Base-by-base conservation (phyloP, 495 filamentous ascomycete species). In the Annulohypoxylon stygium region DNA sequence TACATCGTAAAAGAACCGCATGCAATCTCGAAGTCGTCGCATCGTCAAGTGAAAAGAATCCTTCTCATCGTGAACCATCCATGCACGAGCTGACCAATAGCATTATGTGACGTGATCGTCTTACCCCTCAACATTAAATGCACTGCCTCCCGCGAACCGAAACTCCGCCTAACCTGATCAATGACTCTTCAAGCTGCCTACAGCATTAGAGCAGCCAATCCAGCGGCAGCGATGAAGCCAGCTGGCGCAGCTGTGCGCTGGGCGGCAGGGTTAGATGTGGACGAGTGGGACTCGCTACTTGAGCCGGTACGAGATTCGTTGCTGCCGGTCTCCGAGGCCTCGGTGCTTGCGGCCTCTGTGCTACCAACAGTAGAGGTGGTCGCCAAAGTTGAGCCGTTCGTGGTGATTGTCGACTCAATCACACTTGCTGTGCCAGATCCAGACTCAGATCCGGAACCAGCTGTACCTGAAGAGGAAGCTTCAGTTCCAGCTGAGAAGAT, bases 371-470 rank as follows among this genome's bases (percentile, higher is more conserved):
- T 77, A 20, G 71, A 64, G 30, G 67, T 77, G 23, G 71, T 65
- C 53, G 65, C 73, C 43, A 76, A 65, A 10, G 82, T 83, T 41
- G 76, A 83, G 39, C 67, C 77, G 61, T 76, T 74, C 41, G 80
- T 75, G 41, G 80, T 80, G 59, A 79, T 65, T 20, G 78, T 57
- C 12, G 77, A 72, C 68, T 72, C 64, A 7, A 73, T 76, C 45
- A 69, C 75, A 25, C 48, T 66, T 18, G 70, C 69, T 8, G 65
- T 76, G 33, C 69, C 62, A 65, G 68, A 76, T 67, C 51, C 74
- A 23, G 76, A 76, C 37, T 67, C 63, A 10, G 73, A 51, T 18
- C 70, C 75, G 53, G 78, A 73, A 69, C 30, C 36, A 36, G 9
- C 58, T 20, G 58, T 67, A n/a, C 45, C 65, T 1, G 71, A 61